Evolutionary conservation across 768 basidiomycete species (phyloP).

Genomic region (Agaricus blazei): DNA sequence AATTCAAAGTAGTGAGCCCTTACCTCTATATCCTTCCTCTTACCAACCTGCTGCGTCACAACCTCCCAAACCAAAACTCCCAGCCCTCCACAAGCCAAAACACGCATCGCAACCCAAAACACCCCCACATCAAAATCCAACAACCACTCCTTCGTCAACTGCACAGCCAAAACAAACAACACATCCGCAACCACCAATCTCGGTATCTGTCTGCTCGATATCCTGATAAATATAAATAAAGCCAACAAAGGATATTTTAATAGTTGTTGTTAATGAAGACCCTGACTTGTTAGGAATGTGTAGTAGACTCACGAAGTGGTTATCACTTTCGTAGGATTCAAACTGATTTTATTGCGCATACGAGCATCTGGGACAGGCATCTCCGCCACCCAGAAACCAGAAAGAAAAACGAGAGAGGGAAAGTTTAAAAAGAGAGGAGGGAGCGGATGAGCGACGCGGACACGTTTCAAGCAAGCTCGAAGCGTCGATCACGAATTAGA

Average conservation of each 20-base stretch:
- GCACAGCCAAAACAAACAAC: slow-evolving; percentile 56
- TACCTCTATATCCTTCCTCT: slow-evolving; percentile 57
- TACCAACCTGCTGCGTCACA: slow-evolving; percentile 46
- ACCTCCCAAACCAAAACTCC: slow-evolving; percentile 59
- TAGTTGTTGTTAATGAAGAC: no score
- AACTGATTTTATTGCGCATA: slow-evolving; percentile 58
- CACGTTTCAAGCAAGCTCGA: slow-evolving; percentile 9
- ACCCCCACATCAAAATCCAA: slow-evolving; percentile 63
- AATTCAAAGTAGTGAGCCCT: not conserved
- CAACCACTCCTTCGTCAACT: slow-evolving; percentile 63
- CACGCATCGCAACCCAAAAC: slow-evolving; percentile 72
- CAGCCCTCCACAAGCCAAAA: slow-evolving; percentile 68
- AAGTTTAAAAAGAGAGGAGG: not conserved
- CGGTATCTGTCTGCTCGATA: slow-evolving; percentile 48
- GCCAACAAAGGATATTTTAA: not conserved
- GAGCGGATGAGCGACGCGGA: not conserved
- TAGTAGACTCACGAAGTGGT: slow-evolving; percentile 43
- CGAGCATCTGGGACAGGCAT: slow-evolving; percentile 67
- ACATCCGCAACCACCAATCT: slow-evolving; percentile 57
- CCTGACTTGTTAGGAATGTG: no score
- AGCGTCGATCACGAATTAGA: slow-evolving; percentile 5
- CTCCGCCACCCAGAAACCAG: slow-evolving; percentile 15
- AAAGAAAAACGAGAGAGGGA: slow-evolving; percentile 7
- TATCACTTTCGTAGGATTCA: slow-evolving; percentile 51
- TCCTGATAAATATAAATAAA: slow-evolving; percentile 25